phyloP scores from a whole-genome alignment of 805 yeast species.

The Lachancea sp. region DNA sequence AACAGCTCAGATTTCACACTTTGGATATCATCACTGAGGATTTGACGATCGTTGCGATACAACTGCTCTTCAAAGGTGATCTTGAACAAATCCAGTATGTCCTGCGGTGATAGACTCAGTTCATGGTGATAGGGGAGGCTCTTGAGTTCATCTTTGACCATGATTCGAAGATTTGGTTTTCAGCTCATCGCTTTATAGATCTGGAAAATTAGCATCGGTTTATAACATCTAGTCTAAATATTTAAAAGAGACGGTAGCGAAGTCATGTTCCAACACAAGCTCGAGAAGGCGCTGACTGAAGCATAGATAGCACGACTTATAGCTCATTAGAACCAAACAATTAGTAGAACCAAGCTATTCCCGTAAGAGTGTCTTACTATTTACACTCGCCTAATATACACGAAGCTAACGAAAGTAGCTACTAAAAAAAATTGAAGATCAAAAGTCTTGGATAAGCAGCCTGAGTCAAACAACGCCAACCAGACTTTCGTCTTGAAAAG shows the following conservation, averaged over 20 bases:
- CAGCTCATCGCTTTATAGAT: constrained; percentile 1
- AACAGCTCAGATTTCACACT: constrained; percentile 61
- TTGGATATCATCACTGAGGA: constrained; percentile 42
- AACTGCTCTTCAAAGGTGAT: constrained; percentile 23
- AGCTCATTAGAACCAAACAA: too few relatives aligned
- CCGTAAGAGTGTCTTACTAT: background rate
- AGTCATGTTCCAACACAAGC: too few relatives aligned
- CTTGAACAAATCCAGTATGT: constrained; percentile 28
- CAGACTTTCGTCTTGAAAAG: background rate
- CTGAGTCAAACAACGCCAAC: constrained; percentile 9
- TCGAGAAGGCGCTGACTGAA: too few relatives aligned
- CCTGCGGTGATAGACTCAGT: constrained; percentile 26
- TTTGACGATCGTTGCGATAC: constrained; percentile 17
- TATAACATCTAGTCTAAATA: too few relatives aligned
- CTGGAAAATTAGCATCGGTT: background rate
- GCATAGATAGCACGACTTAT: too few relatives aligned
- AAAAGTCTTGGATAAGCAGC: constrained; percentile 6
- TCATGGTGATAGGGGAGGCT: constrained; percentile 23
- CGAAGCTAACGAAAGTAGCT: background rate
- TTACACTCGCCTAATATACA: background rate
- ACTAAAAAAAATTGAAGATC: background rate
- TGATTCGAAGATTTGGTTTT: background rate
- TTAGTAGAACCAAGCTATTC: background rate
- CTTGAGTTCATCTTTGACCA: constrained; percentile 6
- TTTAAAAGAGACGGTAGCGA: too few relatives aligned